These are phyloP conservation scores for Penicillium sp. DNA, from an alignment of 2,329 filamentous ascomycete genomes.

Conservation along the genomic window DNA sequence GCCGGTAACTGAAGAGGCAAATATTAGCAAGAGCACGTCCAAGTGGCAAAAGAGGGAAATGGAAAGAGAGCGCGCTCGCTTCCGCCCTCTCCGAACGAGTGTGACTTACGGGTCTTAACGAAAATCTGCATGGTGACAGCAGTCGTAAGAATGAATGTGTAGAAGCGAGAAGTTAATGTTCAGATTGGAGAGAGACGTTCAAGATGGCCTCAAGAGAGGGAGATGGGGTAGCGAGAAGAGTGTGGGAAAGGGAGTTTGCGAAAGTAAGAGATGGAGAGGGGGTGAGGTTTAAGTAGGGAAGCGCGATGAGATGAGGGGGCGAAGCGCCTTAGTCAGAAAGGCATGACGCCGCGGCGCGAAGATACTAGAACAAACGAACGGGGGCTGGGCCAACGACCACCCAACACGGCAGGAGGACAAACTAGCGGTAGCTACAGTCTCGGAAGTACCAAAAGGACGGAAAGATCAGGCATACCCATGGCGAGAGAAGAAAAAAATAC, in stretches of 20 bases:
- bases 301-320: constrained; percentile 12
- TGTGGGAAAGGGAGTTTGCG: constrained; percentile 14
- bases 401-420: too few relatives aligned
- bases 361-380: constrained; percentile 11
- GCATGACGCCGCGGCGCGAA: constrained; percentile 15
- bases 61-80: constrained; percentile 9
- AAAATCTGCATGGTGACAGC: constrained; percentile 83
- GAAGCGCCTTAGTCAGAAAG: constrained; percentile 17
- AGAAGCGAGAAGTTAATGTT: constrained; percentile 10
- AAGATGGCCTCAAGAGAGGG: too few relatives aligned
- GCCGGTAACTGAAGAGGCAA: constrained; percentile 45
- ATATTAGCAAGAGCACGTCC: neutral
- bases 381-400: constrained; percentile 17
- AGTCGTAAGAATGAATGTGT: constrained; percentile 6
- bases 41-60: constrained; percentile 4
- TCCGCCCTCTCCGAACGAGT: too few relatives aligned
- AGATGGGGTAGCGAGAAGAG: constrained; percentile 6
- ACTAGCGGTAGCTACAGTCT: too few relatives aligned
- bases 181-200: neutral
- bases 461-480: too few relatives aligned
- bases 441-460: too few relatives aligned
- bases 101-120: constrained; percentile 80
- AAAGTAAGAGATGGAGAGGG: constrained; percentile 18
- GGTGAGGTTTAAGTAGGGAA: constrained; percentile 17
- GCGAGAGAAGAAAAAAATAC: too few relatives aligned